Evolutionary conservation across 1,284 basidiomycete species (phyloP).

Genomic region (Apiotrichum gracile): DNA sequence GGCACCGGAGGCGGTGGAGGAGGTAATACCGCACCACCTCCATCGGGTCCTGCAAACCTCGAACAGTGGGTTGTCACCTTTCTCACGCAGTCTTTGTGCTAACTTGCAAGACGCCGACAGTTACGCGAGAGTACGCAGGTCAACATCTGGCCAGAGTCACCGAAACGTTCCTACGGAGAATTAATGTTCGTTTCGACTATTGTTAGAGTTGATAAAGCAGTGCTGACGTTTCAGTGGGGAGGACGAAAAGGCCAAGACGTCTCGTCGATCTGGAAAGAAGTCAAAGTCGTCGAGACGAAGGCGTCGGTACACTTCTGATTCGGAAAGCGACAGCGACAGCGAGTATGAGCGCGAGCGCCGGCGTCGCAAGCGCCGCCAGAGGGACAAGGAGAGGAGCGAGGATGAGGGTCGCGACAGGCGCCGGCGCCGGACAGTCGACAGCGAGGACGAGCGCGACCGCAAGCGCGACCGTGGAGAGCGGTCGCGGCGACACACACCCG

Average conservation of each 20-base stretch:
- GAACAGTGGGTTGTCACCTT: not conserved
- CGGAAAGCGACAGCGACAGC: conserved; percentile 57
- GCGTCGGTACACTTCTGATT: conserved; percentile 49
- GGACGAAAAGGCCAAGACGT: not conserved
- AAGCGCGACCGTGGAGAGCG: not conserved
- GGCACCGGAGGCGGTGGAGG: too few species aligned
- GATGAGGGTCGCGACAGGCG: conserved; percentile 51
- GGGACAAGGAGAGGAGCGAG: conserved; percentile 35
- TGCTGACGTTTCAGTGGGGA: not conserved
- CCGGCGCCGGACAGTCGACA: conserved; percentile 44
- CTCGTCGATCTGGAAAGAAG: not conserved
- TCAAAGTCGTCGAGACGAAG: conserved; percentile 40
- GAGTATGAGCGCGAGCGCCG: conserved; percentile 51
- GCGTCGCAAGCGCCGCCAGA: conserved; percentile 27
- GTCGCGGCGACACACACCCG: too few species aligned
- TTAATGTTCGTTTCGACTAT: too few species aligned
- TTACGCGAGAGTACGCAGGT: conserved; percentile 62
- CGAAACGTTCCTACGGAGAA: conserved; percentile 52
- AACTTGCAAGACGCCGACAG: conserved; percentile 58
- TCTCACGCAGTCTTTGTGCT: too few species aligned
- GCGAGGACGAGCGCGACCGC: conserved; percentile 26
- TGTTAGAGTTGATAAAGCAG: too few species aligned
- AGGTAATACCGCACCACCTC: too few species aligned
- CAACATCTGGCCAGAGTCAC: conserved; percentile 79
- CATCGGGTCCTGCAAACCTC: not conserved